A percentile compares a stretch with the other conserved stretches of the same genome.
These are phyloP conservation scores for Exserohilum rostratum DNA, from an alignment of 2,329 filamentous ascomycete genomes.

Conservation along the genomic window DNA sequence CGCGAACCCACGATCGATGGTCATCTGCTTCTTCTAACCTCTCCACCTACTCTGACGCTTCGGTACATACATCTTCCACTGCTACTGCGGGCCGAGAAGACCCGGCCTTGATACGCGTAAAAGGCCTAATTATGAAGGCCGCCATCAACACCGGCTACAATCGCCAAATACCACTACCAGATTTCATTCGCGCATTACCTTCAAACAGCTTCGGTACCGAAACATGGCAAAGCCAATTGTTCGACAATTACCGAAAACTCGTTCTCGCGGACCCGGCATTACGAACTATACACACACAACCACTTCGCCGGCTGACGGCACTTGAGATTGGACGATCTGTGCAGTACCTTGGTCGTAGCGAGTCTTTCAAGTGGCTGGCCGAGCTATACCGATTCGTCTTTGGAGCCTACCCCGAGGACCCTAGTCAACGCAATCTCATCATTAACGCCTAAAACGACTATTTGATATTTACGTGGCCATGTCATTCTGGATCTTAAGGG, in stretches of 20 bases:
- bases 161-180: constrained; percentile 68
- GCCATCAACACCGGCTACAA: constrained; percentile 84
- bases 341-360: constrained; percentile 72
- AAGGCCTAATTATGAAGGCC: constrained; percentile 80
- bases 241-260: constrained; percentile 81
- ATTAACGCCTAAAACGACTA: constrained; percentile 52
- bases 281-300: constrained; percentile 54
- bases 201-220: constrained; percentile 78
- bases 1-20: constrained; percentile 70
- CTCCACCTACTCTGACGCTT: constrained; percentile 76
- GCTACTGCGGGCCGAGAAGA: constrained; percentile 74
- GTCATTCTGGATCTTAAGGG: not conserved
- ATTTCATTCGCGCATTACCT: constrained; percentile 77
- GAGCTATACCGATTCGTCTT: constrained; percentile 87
- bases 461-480: not conserved
- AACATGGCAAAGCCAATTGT: constrained; percentile 71
- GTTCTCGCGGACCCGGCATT: constrained; percentile 76
- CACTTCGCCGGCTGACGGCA: constrained; percentile 67
- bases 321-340: constrained; percentile 83
- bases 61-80: constrained; percentile 70
- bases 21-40: constrained; percentile 76
- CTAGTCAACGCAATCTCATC: constrained; percentile 68
- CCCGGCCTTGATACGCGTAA: constrained; percentile 76
- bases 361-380: constrained; percentile 77
- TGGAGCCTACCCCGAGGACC: constrained; percentile 81